Conservation (phyloP, 495 filamentous ascomycete species). For the Hapsidospora chrysogenum region DNA sequence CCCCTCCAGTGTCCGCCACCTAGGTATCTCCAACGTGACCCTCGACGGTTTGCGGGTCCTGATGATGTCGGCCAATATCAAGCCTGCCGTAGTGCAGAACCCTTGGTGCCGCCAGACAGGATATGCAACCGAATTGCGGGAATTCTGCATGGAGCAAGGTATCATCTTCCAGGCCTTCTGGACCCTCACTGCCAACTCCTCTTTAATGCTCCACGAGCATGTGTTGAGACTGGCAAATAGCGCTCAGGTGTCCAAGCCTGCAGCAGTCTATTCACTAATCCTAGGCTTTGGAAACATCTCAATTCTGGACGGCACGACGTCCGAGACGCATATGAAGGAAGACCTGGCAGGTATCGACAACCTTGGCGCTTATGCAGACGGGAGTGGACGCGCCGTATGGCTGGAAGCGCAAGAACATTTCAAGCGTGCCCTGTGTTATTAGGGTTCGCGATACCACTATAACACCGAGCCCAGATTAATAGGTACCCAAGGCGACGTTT, state of each 20-base stretch:
- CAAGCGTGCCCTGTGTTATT: too few species aligned
- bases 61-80: constrained; percentile 7
- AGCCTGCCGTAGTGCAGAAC: constrained; percentile 54
- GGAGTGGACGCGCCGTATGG: too few species aligned
- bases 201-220: constrained; percentile 30
- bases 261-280: constrained; percentile 53
- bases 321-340: constrained; percentile 41
- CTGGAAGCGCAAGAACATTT: too few species aligned
- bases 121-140: constrained; percentile 44
- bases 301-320: constrained; percentile 57
- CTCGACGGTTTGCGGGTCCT: constrained; percentile 8
- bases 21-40: constrained; percentile 60
- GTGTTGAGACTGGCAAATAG: constrained; percentile 34
- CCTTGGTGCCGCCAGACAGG: constrained; percentile 28
- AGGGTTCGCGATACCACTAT: too few species aligned
- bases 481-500: too few species aligned
- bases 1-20: constrained; percentile 38
- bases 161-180: constrained; percentile 65
- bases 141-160: constrained; percentile 40
- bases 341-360: constrained; percentile 51
- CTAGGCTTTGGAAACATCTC: constrained; percentile 37
- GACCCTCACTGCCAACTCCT: constrained; percentile 56
- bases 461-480: too few species aligned
- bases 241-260: constrained; percentile 26
- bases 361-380: too few species aligned